These are phyloP conservation scores for Mucor racemosus DNA, from an alignment of 371 early-diverging fungal genomes.

Conservation along the genomic window DNA sequence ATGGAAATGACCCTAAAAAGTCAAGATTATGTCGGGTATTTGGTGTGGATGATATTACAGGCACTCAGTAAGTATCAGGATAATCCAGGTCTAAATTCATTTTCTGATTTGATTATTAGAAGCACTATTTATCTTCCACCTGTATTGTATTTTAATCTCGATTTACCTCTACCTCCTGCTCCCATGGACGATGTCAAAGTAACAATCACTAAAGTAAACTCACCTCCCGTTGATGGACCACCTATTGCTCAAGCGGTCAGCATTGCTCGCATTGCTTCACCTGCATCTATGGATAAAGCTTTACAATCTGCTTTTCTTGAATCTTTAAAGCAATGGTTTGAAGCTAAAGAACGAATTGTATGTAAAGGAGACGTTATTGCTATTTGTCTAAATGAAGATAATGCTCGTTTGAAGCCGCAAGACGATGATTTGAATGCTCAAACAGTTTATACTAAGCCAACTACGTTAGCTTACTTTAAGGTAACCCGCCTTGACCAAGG, in stretches of 20 bases:
- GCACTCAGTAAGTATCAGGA: conserved; percentile 5
- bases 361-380: conserved; percentile 77
- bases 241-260: conserved; percentile 68
- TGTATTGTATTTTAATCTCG: conserved; percentile 65
- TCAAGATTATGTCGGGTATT: conserved; percentile 56
- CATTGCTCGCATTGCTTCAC: conserved; percentile 79
- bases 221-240: conserved; percentile 52
- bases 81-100: neutral
- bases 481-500: conserved; percentile 46
- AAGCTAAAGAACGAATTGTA: conserved; percentile 68
- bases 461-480: conserved; percentile 60
- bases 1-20: conserved; percentile 44
- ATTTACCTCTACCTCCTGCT: conserved; percentile 48
- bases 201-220: conserved; percentile 38
- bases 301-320: conserved; percentile 66
- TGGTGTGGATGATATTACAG: conserved; percentile 32
- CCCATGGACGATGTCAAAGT: conserved; percentile 25
- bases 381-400: conserved; percentile 65
- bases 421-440: conserved; percentile 10
- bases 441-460: conserved; percentile 22
- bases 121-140: conserved; percentile 56
- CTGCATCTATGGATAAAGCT: conserved; percentile 71
- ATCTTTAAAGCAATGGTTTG: conserved; percentile 73
- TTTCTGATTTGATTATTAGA: neutral
- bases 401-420: conserved; percentile 29